phyloP scores from a whole-genome alignment of 306 rosid species.

The Cicer judaicum region DNA sequence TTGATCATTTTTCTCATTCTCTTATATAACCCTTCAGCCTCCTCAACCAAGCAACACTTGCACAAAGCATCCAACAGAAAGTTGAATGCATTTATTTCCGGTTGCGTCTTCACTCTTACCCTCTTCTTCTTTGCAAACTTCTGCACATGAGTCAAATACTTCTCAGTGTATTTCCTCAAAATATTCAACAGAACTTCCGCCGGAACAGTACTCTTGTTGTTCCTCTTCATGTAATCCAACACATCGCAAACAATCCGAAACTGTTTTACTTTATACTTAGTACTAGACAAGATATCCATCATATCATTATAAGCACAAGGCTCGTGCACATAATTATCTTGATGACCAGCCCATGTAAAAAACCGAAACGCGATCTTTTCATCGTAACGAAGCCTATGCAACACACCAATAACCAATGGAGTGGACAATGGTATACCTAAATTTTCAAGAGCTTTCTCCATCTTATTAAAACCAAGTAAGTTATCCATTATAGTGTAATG shows the following conservation, averaged over 20 bases:
- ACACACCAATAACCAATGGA: constrained; percentile 69
- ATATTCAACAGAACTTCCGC: constrained; percentile 67
- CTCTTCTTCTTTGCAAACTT: constrained; percentile 89
- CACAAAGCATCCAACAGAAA: constrained; percentile 80
- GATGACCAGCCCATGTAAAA: constrained; percentile 86
- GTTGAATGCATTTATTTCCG: constrained; percentile 84
- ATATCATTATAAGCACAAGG: constrained; percentile 69
- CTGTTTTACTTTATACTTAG: constrained; percentile 77
- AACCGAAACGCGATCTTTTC: constrained; percentile 87
- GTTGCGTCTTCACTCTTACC: constrained; percentile 79
- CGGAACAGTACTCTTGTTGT: constrained; percentile 64
- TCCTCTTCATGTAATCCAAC: constrained; percentile 91
- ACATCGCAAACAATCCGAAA: constrained; percentile 84
- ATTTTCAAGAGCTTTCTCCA: constrained; percentile 72
- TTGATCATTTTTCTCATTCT: constrained; percentile 65
- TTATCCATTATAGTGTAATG: constrained; percentile 56
- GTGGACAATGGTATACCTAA: constrained; percentile 60
- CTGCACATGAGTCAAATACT: constrained; percentile 75
- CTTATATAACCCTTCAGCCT: constrained; percentile 72
- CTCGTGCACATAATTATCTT: constrained; percentile 77
- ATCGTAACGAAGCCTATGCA: constrained; percentile 73
- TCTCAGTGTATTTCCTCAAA: constrained; percentile 75
- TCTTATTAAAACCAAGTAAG: constrained; percentile 53
- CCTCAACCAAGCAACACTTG: constrained; percentile 82
- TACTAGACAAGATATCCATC: constrained; percentile 83